A percentile compares a stretch with the other conserved stretches of the same genome.
phyloP scores from a whole-genome alignment of 345 rosid genomes.

The Bruguiera gymnorhiza region DNA sequence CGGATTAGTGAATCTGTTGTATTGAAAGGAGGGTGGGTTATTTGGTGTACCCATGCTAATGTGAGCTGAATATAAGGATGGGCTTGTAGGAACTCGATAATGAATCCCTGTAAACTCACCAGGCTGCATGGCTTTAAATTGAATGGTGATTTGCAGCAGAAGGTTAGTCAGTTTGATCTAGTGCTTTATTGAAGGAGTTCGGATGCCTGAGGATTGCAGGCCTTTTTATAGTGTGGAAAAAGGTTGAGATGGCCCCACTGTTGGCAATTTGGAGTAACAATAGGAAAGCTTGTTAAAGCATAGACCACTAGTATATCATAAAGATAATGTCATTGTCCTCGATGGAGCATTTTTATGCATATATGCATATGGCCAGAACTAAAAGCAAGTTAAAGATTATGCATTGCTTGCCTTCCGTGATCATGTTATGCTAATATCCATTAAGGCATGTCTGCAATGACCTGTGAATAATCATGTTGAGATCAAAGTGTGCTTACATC shows the following conservation, averaged over 20 bases:
- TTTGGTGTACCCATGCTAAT: not conserved
- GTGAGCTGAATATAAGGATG: slow-evolving; percentile 38
- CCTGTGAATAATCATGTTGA: not conserved
- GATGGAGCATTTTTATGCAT: slow-evolving; percentile 18
- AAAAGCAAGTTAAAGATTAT: slow-evolving; percentile 7
- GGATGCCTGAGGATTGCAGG: slow-evolving; percentile 29
- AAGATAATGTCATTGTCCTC: slow-evolving; percentile 29
- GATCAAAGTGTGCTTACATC: no score
- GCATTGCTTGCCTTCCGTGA: slow-evolving; percentile 1
- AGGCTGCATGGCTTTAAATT: slow-evolving; percentile 46
- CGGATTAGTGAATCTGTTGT: slow-evolving; percentile 36
- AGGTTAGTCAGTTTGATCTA: not conserved
- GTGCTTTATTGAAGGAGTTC: slow-evolving; percentile 21
- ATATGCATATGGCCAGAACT: slow-evolving; percentile 7
- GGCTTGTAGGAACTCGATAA: slow-evolving; percentile 35
- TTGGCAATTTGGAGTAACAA: slow-evolving; percentile 30
- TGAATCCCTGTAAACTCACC: slow-evolving; percentile 50
- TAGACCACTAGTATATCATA: slow-evolving; percentile 27
- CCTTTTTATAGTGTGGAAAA: slow-evolving; percentile 47
- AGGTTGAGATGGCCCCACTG: slow-evolving; percentile 43
- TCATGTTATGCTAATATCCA: slow-evolving; percentile 16
- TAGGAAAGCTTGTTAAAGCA: slow-evolving; percentile 2
- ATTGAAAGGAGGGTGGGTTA: slow-evolving; percentile 30
- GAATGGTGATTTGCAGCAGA: slow-evolving; percentile 1
- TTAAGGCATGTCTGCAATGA: not conserved